Base-by-base conservation (phyloP, 1,284 basidiomycete genomes). In the Crepidotus sp. region DNA sequence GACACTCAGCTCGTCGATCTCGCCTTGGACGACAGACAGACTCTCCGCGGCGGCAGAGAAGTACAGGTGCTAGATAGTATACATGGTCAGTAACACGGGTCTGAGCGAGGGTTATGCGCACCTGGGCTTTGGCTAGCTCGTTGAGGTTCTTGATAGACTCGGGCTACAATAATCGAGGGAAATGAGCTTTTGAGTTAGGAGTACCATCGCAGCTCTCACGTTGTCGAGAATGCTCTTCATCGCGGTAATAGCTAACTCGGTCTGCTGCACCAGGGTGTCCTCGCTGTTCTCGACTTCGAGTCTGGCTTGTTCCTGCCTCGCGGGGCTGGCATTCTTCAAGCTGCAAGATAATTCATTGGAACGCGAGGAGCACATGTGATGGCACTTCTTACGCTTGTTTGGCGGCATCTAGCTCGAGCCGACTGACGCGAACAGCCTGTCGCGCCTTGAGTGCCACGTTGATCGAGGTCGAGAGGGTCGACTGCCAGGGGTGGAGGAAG, bases 171-270 rank as follows among this genome's bases (percentile, higher is more conserved):
- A 27, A 26, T 21, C 25, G 42, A 31, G 30, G 24, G 32, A 46
- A 31, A 27, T 45, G 37, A 36, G 22, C n/a, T 8, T 30, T 35
- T 13, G 15, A 22, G 11, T 18, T 35, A 3, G 31, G 2, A n/a
- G 11, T 17, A 9, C 6, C 3, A 7, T 24, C 19, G 11, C 3
- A 13, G 14, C 3, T 8, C 83, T 42, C 55, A 92, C 88, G 67
- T 97, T 96, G 59, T 98, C 94, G 30, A 98, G 76, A 10, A 98
- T 93, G 26, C 87, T 85, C 74, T 98, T 96, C 95, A 98, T 98
- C 44, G 96, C 76, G 6, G 88, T 91, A 60, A 98, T 98, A 1
- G 95, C 95, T 29, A 94, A 89, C 66, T 98, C 95, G 21, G 95
- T 98, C 70, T 91, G 93, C 61, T 94, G 91, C 11, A 98, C 69